Conservation (phyloP, 768 basidiomycete genomes). For the Boletus rufocinnamomeus region DNA sequence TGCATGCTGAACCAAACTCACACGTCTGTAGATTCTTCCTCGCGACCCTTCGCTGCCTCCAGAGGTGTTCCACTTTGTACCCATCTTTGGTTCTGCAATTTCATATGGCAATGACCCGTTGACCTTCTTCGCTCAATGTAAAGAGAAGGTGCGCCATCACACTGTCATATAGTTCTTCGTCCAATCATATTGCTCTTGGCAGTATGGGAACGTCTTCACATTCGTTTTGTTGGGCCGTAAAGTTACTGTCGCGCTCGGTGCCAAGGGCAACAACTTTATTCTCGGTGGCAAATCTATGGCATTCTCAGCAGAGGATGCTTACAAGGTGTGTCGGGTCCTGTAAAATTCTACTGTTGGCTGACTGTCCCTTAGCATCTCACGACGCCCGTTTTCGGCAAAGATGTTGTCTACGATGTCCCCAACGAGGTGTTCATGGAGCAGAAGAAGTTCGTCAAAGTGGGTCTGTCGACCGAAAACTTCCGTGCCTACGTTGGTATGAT, state of each 20-base stretch:
- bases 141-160: conserved; percentile 65
- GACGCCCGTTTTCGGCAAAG: conserved; percentile 94
- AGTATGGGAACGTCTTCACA: conserved; percentile 98
- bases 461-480: conserved; percentile 90
- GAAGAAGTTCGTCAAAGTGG: conserved; percentile 97
- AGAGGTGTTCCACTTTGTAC: conserved; percentile 90
- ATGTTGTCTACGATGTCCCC: conserved; percentile 96
- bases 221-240: conserved; percentile 88
- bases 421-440: conserved; percentile 99
- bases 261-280: conserved; percentile 92
- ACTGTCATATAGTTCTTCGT: background rate
- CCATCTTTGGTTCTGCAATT: conserved; percentile 86
- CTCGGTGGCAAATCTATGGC: conserved; percentile 91
- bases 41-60: conserved; percentile 77
- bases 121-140: conserved; percentile 78
- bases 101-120: conserved; percentile 92
- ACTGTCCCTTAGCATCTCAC: conserved; percentile 68
- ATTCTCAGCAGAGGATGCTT: conserved; percentile 95
- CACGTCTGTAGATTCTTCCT: conserved; percentile 56
- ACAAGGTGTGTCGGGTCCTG: conserved; percentile 61
- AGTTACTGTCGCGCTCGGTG: conserved; percentile 87
- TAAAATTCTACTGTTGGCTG: background rate
- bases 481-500: conserved; percentile 82
- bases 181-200: conserved; percentile 1
- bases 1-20: background rate